Conservation (phyloP, 2,329 filamentous ascomycete genomes). For the Phoma herbarum region DNA sequence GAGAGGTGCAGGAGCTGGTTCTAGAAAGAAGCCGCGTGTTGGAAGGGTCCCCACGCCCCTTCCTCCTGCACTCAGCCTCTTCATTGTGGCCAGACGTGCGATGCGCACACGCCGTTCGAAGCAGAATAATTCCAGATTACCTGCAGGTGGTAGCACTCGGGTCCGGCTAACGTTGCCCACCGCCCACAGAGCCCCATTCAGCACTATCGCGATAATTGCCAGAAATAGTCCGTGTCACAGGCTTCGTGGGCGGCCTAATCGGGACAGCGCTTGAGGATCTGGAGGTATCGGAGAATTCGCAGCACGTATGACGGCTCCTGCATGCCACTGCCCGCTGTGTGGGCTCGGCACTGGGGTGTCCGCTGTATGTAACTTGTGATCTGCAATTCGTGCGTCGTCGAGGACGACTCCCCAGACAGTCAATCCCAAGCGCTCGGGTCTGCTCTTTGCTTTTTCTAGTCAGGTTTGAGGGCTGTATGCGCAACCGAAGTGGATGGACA, state of each 20-base stretch:
- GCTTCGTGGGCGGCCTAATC: slow-evolving; percentile 4
- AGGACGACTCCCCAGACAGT: slow-evolving; percentile 13
- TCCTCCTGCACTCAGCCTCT: slow-evolving; percentile 7
- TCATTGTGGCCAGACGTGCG: slow-evolving; percentile 11
- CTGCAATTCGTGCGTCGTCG: slow-evolving; percentile 18
- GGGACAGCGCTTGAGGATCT: slow-evolving; percentile 17
- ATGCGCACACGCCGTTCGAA: slow-evolving; percentile 6
- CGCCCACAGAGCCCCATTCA: slow-evolving; percentile 3
- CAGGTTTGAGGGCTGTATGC: slow-evolving; percentile 2
- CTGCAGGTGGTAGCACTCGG: slow-evolving; percentile 17
- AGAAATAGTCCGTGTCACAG: slow-evolving; percentile 11
- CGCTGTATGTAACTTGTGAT: slow-evolving; percentile 19
- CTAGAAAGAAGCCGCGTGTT: slow-evolving; percentile 2
- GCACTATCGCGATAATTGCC: slow-evolving; percentile 13
- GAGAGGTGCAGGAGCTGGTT: background rate
- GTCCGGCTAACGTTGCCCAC: slow-evolving; percentile 3
- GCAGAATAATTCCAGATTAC: slow-evolving; percentile 4
- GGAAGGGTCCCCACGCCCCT: slow-evolving; percentile 1
- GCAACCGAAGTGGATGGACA: background rate
- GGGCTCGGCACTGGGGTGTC: slow-evolving; percentile 14
- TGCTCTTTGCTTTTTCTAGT: slow-evolving; percentile 19
- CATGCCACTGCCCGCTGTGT: slow-evolving; percentile 9
- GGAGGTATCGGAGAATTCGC: slow-evolving; percentile 13
- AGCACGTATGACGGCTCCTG: slow-evolving; percentile 2
- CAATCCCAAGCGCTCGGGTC: slow-evolving; percentile 16